Conservation (phyloP, 805 yeast genomes). For the Suhomyces sp. region DNA sequence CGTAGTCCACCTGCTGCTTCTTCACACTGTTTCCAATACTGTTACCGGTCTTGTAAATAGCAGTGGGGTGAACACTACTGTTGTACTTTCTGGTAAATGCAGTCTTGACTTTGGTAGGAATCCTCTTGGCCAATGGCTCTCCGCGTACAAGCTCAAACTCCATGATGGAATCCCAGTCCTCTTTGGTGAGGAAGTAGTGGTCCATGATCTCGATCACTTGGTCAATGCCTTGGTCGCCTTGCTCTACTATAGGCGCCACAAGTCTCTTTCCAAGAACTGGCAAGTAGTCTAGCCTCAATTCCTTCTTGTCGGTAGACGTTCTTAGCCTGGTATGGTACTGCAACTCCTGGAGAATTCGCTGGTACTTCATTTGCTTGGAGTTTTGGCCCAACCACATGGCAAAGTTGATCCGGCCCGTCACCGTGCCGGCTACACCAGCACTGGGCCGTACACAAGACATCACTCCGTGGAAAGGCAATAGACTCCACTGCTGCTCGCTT, state of each 20-base stretch:
- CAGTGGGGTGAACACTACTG: constrained; percentile 72
- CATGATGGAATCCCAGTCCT: constrained; percentile 87
- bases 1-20: constrained; percentile 56
- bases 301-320: constrained; percentile 71
- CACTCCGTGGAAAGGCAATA: constrained; percentile 87
- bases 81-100: constrained; percentile 88
- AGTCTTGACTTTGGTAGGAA: constrained; percentile 76
- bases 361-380: constrained; percentile 76
- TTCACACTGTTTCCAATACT: constrained; percentile 38
- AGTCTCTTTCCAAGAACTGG: constrained; percentile 60
- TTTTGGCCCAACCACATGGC: constrained; percentile 88
- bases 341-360: constrained; percentile 76
- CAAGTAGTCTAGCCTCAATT: constrained; percentile 72
- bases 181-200: constrained; percentile 77
- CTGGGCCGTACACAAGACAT: constrained; percentile 83
- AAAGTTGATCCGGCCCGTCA: constrained; percentile 70
- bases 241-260: constrained; percentile 51
- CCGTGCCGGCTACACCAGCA: constrained; percentile 66
- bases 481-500: constrained; percentile 90
- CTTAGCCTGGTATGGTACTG: constrained; percentile 83
- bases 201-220: constrained; percentile 75
- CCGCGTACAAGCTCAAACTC: constrained; percentile 66
- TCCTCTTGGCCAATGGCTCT: constrained; percentile 49
- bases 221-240: constrained; percentile 62
- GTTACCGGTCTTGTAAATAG: constrained; percentile 72